Base-by-base conservation (phyloP, 306 rosid genomes). In the Cucurbita pepo region DNA sequence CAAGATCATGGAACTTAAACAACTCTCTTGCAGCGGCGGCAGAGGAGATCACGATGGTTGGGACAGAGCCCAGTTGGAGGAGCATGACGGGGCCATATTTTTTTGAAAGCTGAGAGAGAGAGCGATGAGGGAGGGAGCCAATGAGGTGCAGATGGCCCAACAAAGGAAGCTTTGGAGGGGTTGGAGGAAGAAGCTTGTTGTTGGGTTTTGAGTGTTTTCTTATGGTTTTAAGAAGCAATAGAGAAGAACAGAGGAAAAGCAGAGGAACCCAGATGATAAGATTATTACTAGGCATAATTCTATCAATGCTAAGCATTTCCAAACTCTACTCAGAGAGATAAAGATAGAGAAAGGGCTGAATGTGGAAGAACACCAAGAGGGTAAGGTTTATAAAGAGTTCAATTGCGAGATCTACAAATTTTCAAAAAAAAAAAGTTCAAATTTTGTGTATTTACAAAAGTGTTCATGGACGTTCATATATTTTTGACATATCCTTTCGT, bases 1-100 rank as follows among this genome's bases (percentile, higher is more conserved):
- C 43, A 22, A 80, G 62, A 14, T 84, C 85, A 4, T 84, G 76
- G 8, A 45, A 34, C 36, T 81, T 79, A 3, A 84, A 44, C 48
- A 19, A 62, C 52, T 81, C 79, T 21, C 22, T 69, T 5, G 83
- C 83, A 1, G 71, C 77, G 2, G 21, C 56, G 3, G 56, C 21
- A 15, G 56, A 53, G 56, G 56, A 53, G 22, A 61, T 8, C 0
- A 61, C 12, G 13, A 37, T 1, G 22, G 47, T 61, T 8, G 45
- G 47, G 19, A 15, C 13, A 1, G 47, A 15, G 11, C 47, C 67
- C 3, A 61, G 22, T 3, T 16, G 11, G 6, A 61, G 67, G 67
- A 14, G 21, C 22, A 61, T 61, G 22, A 61, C 11, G 47, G 67
- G 67, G 22, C 67, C 67, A 1, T 61, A 61, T 36, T 36, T 37